Evolutionary conservation across 805 yeast genomes (phyloP).

Genomic region (Metschnikowia sp.): DNA sequence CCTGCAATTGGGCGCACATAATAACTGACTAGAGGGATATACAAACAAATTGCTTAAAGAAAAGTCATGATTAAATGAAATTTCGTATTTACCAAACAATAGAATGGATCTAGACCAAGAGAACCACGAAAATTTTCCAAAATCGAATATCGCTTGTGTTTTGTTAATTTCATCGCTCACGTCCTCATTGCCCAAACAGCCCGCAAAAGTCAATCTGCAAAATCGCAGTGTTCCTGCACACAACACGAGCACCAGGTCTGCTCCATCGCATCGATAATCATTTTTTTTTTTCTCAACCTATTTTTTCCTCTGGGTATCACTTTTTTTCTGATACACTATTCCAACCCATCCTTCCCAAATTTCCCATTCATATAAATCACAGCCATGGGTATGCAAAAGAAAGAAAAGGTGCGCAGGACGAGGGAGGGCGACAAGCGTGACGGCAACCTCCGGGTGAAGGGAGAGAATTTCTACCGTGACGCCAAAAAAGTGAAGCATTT

Average conservation of each 20-base stretch:
- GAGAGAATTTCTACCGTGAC: conserved; percentile 95
- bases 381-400: conserved; percentile 87
- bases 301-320: neutral
- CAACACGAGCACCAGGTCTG: neutral
- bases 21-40: no score
- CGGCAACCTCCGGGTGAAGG: conserved; percentile 90
- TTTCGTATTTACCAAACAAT: no score
- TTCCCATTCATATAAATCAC: neutral
- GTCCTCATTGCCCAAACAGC: no score
- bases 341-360: neutral
- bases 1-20: no score
- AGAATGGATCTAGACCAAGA: no score
- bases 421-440: conserved; percentile 80
- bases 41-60: no score
- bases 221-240: neutral
- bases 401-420: conserved; percentile 81
- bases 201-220: no score
- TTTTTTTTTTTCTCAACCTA: conserved; percentile 2
- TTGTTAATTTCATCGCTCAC: no score
- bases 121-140: no score
- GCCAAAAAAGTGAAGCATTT: conserved; percentile 87
- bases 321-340: neutral
- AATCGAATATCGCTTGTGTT: no score
- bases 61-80: no score
- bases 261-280: conserved; percentile 5